Evolutionary conservation across 176 grass and related monocot genomes (phyloP).

Genomic region (Bonia amplexicaulis): DNA sequence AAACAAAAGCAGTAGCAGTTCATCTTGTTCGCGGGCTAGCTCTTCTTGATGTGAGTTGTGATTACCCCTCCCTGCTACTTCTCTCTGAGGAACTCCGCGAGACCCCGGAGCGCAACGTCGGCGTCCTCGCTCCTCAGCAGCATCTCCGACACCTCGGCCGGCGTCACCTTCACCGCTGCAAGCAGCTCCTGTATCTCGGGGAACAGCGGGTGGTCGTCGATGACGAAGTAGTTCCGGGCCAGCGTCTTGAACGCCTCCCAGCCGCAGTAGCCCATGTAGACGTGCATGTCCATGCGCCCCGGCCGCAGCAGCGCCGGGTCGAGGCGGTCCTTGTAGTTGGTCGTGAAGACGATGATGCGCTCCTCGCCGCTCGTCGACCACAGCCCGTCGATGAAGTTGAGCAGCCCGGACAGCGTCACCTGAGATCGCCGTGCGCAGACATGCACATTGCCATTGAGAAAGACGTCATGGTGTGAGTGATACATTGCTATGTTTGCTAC

Average conservation of each 20-base stretch:
- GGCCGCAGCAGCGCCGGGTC: constrained; percentile 65
- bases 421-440: too few relatives aligned
- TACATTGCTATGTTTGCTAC: background rate
- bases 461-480: too few relatives aligned
- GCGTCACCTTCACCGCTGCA: background rate
- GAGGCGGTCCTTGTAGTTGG: constrained; percentile 76
- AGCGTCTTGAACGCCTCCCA: constrained; percentile 36
- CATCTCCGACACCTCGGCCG: constrained; percentile 28
- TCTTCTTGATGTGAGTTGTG: too few relatives aligned
- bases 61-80: background rate
- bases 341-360: constrained; percentile 78
- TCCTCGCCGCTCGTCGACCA: constrained; percentile 61
- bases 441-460: too few relatives aligned
- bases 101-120: background rate
- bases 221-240: constrained; percentile 24
- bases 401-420: constrained; percentile 31
- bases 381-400: constrained; percentile 43
- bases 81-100: background rate
- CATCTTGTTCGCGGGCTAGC: too few relatives aligned
- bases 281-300: constrained; percentile 78
- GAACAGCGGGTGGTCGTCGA: constrained; percentile 28
- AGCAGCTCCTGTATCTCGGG: background rate
- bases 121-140: constrained; percentile 16
- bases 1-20: too few relatives aligned
- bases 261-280: constrained; percentile 47